Conservation (phyloP, 75 land plant genomes). For the Selaginella moellendorffii region DNA sequence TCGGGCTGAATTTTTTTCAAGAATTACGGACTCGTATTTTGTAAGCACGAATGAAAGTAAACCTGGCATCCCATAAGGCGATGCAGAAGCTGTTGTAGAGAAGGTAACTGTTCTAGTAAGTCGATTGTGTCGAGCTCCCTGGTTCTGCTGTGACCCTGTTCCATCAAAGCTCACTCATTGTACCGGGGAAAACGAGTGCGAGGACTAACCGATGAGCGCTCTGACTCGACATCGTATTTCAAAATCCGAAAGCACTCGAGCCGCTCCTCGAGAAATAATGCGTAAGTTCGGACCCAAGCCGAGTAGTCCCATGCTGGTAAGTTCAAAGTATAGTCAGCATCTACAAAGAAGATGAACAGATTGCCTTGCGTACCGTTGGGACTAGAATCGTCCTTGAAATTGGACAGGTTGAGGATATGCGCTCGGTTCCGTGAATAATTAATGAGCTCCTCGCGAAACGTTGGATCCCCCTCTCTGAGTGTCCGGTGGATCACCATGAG, state of each 20-base stretch:
- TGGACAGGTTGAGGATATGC: constrained; percentile 73
- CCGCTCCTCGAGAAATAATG: constrained; percentile 63
- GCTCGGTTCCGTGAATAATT: constrained; percentile 50
- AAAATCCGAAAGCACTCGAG: constrained; percentile 74
- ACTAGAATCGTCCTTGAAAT: constrained; percentile 97
- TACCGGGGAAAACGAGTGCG: no score
- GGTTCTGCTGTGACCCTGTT: constrained; percentile 71
- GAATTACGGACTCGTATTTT: background rate
- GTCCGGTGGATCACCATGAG: constrained; percentile 92
- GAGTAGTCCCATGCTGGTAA: constrained; percentile 91
- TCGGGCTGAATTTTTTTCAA: constrained; percentile 51
- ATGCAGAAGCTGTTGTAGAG: constrained; percentile 69
- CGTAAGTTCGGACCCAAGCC: constrained; percentile 90
- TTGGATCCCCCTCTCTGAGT: constrained; percentile 95
- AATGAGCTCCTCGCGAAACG: constrained; percentile 79
- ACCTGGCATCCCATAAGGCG: constrained; percentile 90
- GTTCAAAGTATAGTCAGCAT: background rate
- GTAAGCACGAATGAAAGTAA: background rate
- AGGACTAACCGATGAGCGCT: constrained; percentile 41
- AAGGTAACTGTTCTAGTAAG: constrained; percentile 80
- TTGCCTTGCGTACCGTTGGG: constrained; percentile 81
- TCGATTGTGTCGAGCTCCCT: constrained; percentile 54
- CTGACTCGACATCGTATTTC: constrained; percentile 85
- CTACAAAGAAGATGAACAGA: background rate
- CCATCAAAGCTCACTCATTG: background rate